Evolutionary conservation across 139 green algal species (phyloP), one percentile per base, ranked within the genome.

Genomic region (Micromonas commoda): DNA sequence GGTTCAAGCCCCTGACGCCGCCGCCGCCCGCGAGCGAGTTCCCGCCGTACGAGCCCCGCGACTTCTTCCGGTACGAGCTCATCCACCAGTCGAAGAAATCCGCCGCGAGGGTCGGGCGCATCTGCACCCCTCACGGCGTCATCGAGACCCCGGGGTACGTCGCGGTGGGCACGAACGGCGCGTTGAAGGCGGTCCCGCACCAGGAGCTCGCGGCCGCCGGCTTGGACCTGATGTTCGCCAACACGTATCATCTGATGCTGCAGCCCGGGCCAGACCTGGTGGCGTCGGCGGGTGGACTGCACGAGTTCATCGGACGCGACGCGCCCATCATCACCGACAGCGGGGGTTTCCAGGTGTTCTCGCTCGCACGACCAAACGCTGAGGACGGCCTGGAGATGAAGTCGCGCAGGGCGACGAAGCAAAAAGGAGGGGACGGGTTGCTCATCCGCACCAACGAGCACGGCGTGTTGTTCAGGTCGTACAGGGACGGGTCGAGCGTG

Each of bases 161-260:
- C 32, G 64, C 85, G 0, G 85, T 89, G 5, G 85, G 70, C 26
- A 89, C 85, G 39, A 88, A 88, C 29, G 85, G 66, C 2, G 83
- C 81, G n/a, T 51, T 89, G 1, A 89, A 89, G 64, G 78, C 70
- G 6, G 64, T 88, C 60, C 32, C 37, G 28, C 51, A 73, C 37
- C 13, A 38, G 23, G 45, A 77, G 45, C 20, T 79, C 29, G 61
- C 71, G 39, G 79, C 35, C 1, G 71, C 71, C 13, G 26, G 26
- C 2, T 64, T 75, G 37, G 34, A 75, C 20, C 26, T 84, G 31
- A 77, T 82, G 73, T 85, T 84, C 54, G 80, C 67, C 66, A 89
- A 89, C 73, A 89, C 83, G 1, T 88, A 88, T 52, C 85, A 89
- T 70, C 69, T 88, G 4, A 53, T 88, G 72, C 83, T 89, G 52